Percentiles rank a stretch among this genome's conserved stretches.
Conservation (phyloP, 768 basidiomycete genomes). For the Tulasnella sp. region DNA sequence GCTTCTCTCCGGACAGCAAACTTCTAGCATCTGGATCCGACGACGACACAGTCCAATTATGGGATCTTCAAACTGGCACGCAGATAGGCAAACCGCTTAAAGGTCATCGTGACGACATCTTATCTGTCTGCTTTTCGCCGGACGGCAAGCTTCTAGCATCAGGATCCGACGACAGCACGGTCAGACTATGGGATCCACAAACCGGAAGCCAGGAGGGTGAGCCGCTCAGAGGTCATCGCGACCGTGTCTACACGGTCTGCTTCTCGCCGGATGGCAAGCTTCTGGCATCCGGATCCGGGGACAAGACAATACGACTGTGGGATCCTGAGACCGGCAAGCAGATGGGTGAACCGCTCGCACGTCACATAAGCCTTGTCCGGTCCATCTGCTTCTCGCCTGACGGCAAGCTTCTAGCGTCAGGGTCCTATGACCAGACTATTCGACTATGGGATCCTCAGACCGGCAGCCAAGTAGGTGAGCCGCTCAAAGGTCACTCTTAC, state of each 20-base stretch:
- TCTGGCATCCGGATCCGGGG: background rate
- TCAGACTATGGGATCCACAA: background rate
- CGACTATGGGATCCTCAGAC: slow-evolving; percentile 4
- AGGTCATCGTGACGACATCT: background rate
- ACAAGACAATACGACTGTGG: background rate
- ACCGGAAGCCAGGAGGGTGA: background rate
- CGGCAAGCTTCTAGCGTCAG: background rate
- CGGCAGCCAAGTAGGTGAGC: background rate
- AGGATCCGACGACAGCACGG: background rate
- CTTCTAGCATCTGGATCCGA: background rate
- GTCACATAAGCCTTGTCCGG: background rate
- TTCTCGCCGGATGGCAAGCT: background rate
- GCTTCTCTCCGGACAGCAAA: background rate
- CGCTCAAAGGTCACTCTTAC: background rate
- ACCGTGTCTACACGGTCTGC: background rate
- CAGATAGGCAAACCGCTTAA: background rate
- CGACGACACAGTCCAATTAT: background rate
- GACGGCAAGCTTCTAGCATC: background rate
- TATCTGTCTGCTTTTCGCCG: background rate
- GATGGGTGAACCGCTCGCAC: background rate
- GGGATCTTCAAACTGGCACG: background rate
- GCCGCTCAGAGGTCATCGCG: background rate
- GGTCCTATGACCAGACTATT: background rate
- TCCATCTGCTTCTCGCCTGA: slow-evolving; percentile 11
- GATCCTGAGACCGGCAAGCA: background rate